Conservation (phyloP, 2,329 filamentous ascomycete genomes). For the Stagonosporopsis cucurbitacearum region DNA sequence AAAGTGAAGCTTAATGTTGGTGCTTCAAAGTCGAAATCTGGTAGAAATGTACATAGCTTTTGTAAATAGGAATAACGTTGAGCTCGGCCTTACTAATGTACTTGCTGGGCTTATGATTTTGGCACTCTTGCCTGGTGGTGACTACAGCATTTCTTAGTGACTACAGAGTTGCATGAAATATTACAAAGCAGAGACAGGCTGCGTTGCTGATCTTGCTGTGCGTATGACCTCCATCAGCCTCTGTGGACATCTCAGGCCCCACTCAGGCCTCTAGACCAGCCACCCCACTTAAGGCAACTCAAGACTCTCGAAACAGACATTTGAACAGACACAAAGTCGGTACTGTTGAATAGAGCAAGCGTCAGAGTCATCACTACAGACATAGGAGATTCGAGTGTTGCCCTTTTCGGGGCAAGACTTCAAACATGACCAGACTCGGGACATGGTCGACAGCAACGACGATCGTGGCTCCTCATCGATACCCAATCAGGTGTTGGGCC, state of each 20-base stretch:
- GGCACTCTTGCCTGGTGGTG: no score
- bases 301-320: neutral
- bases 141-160: no score
- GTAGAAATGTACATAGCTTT: slow-evolving; percentile 11
- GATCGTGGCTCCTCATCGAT: slow-evolving; percentile 13
- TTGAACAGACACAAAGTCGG: neutral
- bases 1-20: neutral
- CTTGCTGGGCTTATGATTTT: slow-evolving; percentile 1
- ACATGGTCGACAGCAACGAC: slow-evolving; percentile 6
- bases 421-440: neutral
- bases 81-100: slow-evolving; percentile 16
- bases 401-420: neutral
- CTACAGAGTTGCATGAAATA: no score
- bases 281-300: slow-evolving; percentile 11
- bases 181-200: slow-evolving; percentile 2
- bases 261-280: slow-evolving; percentile 9
- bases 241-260: slow-evolving; percentile 6
- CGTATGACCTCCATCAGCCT: slow-evolving; percentile 15
- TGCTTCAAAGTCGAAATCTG: neutral
- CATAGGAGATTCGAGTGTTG: neutral
- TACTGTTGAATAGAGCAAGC: neutral
- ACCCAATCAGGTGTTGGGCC: slow-evolving; percentile 18
- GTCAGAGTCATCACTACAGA: neutral
- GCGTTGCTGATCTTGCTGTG: slow-evolving; percentile 8
- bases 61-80: slow-evolving; percentile 9